A percentile compares a stretch with the other conserved stretches of the same genome.
Conservation (phyloP, 257 asterid genomes). For the Ophiorrhiza pumila region DNA sequence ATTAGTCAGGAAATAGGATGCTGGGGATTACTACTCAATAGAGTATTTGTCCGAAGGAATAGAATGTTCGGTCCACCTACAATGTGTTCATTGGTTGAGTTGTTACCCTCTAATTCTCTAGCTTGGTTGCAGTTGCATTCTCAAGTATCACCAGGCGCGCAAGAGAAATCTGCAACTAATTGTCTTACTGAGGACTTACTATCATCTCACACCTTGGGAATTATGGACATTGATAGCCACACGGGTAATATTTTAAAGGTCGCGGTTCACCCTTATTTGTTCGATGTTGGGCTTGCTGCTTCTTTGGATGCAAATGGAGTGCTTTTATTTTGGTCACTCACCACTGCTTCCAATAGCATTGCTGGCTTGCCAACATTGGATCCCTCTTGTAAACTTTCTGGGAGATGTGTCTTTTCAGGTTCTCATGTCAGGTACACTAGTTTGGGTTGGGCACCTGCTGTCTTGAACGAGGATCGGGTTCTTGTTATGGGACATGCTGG, state of each 20-base stretch:
- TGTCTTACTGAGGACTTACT: slow-evolving; percentile 30
- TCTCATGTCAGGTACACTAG: slow-evolving; percentile 56
- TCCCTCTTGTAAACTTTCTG: slow-evolving; percentile 61
- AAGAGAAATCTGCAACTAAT: slow-evolving; percentile 39
- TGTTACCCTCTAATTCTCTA: slow-evolving; percentile 59
- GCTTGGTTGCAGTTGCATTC: slow-evolving; percentile 67
- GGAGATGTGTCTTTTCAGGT: slow-evolving; percentile 34
- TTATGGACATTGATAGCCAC: slow-evolving; percentile 61
- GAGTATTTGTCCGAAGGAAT: slow-evolving; percentile 65
- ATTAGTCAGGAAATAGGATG: slow-evolving; percentile 37
- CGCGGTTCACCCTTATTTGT: slow-evolving; percentile 68
- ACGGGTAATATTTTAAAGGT: slow-evolving; percentile 64
- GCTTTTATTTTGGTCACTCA: slow-evolving; percentile 74
- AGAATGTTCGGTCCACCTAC: slow-evolving; percentile 66
- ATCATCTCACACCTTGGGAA: slow-evolving; percentile 46
- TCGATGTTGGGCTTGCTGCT: slow-evolving; percentile 69
- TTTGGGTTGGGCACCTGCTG: slow-evolving; percentile 81
- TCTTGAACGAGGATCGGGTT: slow-evolving; percentile 46
- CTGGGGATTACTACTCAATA: slow-evolving; percentile 41
- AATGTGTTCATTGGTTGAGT: slow-evolving; percentile 61
- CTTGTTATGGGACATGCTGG: slow-evolving; percentile 73
- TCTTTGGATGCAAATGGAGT: slow-evolving; percentile 72
- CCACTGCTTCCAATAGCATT: slow-evolving; percentile 50
- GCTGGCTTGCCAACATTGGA: slow-evolving; percentile 58
- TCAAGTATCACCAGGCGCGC: slow-evolving; percentile 34